Conservation (phyloP, 2,329 filamentous ascomycete genomes). For the Stagonosporopsis chrysanthemi region DNA sequence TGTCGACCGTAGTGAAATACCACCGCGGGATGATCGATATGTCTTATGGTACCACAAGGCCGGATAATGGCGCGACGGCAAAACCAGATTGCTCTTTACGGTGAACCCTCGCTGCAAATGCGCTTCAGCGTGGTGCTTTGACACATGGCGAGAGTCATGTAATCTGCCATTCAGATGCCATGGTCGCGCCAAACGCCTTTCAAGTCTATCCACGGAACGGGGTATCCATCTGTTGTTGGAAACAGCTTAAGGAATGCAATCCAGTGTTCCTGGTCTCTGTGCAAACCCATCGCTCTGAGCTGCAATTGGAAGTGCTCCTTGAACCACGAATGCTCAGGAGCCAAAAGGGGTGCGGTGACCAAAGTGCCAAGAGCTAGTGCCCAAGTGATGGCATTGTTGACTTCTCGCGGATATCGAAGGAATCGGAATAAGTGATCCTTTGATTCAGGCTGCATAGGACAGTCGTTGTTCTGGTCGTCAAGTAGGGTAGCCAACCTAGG, state of each 20-base stretch:
- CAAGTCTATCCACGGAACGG: conserved; percentile 19
- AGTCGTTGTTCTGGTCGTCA: not conserved
- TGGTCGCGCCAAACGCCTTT: conserved; percentile 10
- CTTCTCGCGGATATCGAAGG: conserved; percentile 13
- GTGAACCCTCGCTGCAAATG: not conserved
- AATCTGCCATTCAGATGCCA: not conserved
- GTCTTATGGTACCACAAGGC: not conserved
- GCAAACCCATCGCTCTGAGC: conserved; percentile 17
- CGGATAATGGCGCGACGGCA: not conserved
- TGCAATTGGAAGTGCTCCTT: conserved; percentile 23
- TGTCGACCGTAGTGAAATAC: not conserved
- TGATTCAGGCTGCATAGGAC: not conserved
- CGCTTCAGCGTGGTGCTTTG: not conserved
- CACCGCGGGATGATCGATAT: not conserved
- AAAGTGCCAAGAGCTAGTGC: conserved; percentile 27
- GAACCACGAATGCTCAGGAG: conserved; percentile 30
- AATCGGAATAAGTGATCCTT: conserved; percentile 6
- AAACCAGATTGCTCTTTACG: not conserved
- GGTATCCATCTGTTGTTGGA: conserved; percentile 21
- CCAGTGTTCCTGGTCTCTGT: conserved; percentile 14
- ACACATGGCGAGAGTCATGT: not conserved
- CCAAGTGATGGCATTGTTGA: conserved; percentile 28
- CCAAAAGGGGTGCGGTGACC: conserved; percentile 16
- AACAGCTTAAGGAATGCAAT: conserved; percentile 19
- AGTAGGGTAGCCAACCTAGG: not conserved